Base-by-base conservation (phyloP, 148 eudicot genomes). In the Spergularia marina region DNA sequence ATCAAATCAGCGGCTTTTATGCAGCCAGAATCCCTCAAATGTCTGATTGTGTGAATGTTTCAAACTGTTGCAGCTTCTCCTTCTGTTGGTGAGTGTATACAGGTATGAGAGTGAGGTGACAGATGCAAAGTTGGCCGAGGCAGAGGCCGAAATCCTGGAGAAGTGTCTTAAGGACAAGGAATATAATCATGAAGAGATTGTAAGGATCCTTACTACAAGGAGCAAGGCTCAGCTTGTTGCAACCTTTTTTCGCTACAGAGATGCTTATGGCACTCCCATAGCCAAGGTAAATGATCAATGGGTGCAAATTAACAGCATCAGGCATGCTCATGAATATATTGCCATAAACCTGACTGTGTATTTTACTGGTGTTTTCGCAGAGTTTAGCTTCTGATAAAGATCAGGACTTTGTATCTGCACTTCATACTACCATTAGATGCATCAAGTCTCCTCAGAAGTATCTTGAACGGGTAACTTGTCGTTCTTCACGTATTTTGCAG, bases 201-300 rank as follows among this genome's bases (percentile, higher is more conserved):
- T 87, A 2, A 84, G 98, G 72, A 89, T 93, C 49, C 40, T 93
- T 10, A 79, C 86, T 53, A 91, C 98, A 41, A 88, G 98, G 82
- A 93, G 97, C 91, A 89, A 85, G 79, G 81, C 88, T 39, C 98
- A 91, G 68, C 86, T 93, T 56, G 2, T 83, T 17, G 86, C 98
- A 7, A 91, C 96, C 74, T 80, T 91, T 71, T 88, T 85, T 78
- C 86, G 77, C 53, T 93, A 77, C 79, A 84, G 82, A 55, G 94
- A 93, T 64, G 85, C 76, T 7, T 53, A 73, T 76, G 86, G 86
- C 41, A 64, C 77, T 75, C 84, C 91, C 80, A 83, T 93, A 56
- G 76, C 87, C 68, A 90, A 93, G 96, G 96, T 89, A 77, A 18
- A 71, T 12, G 10, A 34, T 63, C 7, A 49, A 20, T 71, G 59